Percentiles rank a stretch among this genome's conserved stretches.
Conservation (phyloP, 768 basidiomycete genomes). For the Baorangia bicolor region DNA sequence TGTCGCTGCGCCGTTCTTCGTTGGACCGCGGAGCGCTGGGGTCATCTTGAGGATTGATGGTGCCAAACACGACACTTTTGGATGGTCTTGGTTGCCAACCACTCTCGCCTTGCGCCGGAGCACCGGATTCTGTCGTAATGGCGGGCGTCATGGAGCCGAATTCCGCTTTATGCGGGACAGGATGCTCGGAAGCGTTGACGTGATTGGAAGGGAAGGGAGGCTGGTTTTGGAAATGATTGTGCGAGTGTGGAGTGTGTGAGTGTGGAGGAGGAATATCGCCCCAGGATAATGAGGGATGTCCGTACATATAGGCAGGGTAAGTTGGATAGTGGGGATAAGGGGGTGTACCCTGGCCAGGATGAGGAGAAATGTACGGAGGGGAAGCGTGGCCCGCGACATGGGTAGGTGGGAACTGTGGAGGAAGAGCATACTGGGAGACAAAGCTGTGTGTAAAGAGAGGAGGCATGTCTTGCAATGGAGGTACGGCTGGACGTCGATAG, state of each 20-base stretch:
- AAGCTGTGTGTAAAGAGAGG: constrained; percentile 15
- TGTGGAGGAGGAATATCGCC: constrained; percentile 20
- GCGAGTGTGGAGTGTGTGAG: constrained; percentile 14
- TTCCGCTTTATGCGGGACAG: constrained; percentile 8
- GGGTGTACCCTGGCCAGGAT: constrained; percentile 33
- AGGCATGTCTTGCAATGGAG: constrained; percentile 26
- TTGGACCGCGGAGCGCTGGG: background rate
- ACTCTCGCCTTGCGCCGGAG: constrained; percentile 9
- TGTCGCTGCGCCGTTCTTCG: constrained; percentile 12
- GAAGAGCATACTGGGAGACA: constrained; percentile 16
- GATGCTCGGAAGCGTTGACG: constrained; percentile 14
- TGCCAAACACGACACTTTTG: constrained; percentile 51
- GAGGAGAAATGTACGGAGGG: constrained; percentile 23
- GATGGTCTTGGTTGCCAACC: constrained; percentile 5
- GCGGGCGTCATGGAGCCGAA: constrained; percentile 18
- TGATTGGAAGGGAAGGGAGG: constrained; percentile 4
- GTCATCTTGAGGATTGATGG: constrained; percentile 34
- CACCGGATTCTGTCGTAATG: constrained; percentile 12
- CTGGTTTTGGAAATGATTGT: constrained; percentile 21
- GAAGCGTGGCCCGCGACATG: constrained; percentile 27
- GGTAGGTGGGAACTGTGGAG: constrained; percentile 11
- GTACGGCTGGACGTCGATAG: constrained; percentile 19
- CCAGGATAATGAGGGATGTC: constrained; percentile 43
- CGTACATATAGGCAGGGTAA: constrained; percentile 34
- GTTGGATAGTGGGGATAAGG: constrained; percentile 37